Base-by-base conservation (phyloP, 2,329 filamentous ascomycete genomes). In the Rhynchosporium agropyri region DNA sequence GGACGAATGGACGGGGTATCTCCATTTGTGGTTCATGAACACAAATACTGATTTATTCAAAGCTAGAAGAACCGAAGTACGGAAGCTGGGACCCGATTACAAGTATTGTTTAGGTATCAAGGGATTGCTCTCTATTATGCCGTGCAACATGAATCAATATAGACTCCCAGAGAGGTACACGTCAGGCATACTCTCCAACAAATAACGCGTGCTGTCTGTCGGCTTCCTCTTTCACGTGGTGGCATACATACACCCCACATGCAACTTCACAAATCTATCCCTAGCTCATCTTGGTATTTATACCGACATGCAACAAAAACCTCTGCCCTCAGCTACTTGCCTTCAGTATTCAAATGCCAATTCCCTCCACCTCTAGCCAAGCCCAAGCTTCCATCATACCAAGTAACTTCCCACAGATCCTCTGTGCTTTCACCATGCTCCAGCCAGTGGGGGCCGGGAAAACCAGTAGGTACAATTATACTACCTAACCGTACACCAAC, bases 221-320 rank as follows among this genome's bases (percentile, higher is more conserved):
- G 20, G 20, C 20, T 20, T 36, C 33, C 33, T 36, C 33, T 10
- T 10, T 36, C 33, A 36, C 9, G 33, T 36, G 6, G 20, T 36
- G 33, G 33, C 33, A 36, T 38, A 8, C 50, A 53, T 33, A 31
- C n/a, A 20, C 20, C 20, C 20, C 20, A 10, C 33, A 31, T 33
- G 50, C 50, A 20, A 9, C 8, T 54, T 20, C 51, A 54, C 15
- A 33, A 54, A 40, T 26, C 33, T 10, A 36, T 36, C 33, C 33
- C 33, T 54, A 54, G 51, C 36, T 40, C n/a, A n/a, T 40, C 51
- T 54, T 54, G 51, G 51, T 26, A 13, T 2, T 12, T 40, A 2
- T 26, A 15, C 42, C 38, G 51, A 54, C 36, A 54, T 54, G 51
- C 51, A 54, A 42, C 51, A 54, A 54, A 54, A 54, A 5, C 15